Conservation (phyloP, 2,329 filamentous ascomycete genomes). For the Hypocreales sp. region DNA sequence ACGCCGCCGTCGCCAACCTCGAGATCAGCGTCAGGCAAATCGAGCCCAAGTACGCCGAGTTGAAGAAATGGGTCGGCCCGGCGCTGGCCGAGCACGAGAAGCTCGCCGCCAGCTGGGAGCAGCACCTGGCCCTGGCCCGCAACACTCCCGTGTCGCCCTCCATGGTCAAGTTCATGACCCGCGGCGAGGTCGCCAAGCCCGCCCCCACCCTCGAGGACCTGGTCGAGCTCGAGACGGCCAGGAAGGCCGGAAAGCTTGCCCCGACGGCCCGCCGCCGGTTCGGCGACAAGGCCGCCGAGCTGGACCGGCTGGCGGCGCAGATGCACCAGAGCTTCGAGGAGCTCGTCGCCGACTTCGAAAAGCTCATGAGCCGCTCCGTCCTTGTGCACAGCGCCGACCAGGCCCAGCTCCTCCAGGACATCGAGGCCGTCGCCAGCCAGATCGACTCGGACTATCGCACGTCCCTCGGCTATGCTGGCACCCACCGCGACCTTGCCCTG, state of each 20-base stretch:
- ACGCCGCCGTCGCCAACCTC: conserved; percentile 75
- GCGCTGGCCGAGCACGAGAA: conserved; percentile 52
- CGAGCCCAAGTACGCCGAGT: conserved; percentile 55
- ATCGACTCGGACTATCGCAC: conserved; percentile 76
- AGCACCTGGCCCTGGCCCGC: conserved; percentile 48
- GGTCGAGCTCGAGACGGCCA: conserved; percentile 57
- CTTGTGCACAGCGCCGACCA: conserved; percentile 47
- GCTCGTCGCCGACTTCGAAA: conserved; percentile 48
- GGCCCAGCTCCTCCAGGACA: conserved; percentile 60
- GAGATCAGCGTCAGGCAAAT: conserved; percentile 58
- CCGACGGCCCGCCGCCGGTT: conserved; percentile 43
- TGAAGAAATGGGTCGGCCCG: conserved; percentile 54
- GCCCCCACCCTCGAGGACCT: conserved; percentile 56
- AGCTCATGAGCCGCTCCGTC: conserved; percentile 36
- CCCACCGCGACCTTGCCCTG: conserved; percentile 42
- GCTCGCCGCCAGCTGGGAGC: conserved; percentile 51
- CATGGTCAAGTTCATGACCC: conserved; percentile 52
- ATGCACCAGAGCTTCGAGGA: conserved; percentile 47
- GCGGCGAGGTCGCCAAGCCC: conserved; percentile 23
- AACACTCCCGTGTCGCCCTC: conserved; percentile 47
- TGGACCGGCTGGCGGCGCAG: conserved; percentile 43
- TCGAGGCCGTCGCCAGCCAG: conserved; percentile 73
- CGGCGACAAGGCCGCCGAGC: conserved; percentile 38
- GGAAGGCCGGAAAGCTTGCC: conserved; percentile 53
- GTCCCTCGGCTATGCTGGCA: conserved; percentile 51